Conservation (phyloP, 805 yeast genomes). For the Yarrowia deformans region DNA sequence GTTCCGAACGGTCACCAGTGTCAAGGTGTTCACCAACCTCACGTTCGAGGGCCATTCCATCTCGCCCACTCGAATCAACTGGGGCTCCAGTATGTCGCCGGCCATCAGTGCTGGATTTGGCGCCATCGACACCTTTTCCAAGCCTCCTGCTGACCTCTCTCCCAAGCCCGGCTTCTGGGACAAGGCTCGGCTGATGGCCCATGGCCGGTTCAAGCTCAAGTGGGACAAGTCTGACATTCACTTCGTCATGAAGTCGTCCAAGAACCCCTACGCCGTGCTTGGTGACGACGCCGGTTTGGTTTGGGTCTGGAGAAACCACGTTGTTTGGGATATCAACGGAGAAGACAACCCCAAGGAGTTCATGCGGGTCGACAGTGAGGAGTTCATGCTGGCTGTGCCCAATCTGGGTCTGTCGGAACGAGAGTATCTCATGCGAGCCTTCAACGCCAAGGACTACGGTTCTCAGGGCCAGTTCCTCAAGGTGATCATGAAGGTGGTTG, state of each 20-base stretch:
- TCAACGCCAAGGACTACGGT: conserved; percentile 43
- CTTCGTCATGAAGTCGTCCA: conserved; percentile 65
- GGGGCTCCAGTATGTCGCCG: conserved; percentile 88
- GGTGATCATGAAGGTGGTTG: conserved; percentile 65
- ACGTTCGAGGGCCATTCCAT: conserved; percentile 62
- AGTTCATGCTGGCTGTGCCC: conserved; percentile 75
- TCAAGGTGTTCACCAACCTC: conserved; percentile 73
- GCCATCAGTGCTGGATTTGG: conserved; percentile 81
- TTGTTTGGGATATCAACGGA: conserved; percentile 66
- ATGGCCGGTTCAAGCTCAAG: conserved; percentile 67
- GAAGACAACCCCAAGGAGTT: conserved; percentile 73
- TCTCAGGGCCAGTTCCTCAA: conserved; percentile 52
- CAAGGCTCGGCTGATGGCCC: conserved; percentile 75
- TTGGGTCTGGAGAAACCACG: conserved; percentile 70
- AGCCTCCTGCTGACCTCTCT: conserved; percentile 90
- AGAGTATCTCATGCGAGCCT: conserved; percentile 45
- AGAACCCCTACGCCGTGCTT: conserved; percentile 77
- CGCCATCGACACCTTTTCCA: conserved; percentile 81
- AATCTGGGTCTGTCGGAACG: conserved; percentile 62
- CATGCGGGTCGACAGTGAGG: conserved; percentile 66
- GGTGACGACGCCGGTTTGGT: conserved; percentile 78
- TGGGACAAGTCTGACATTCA: conserved; percentile 58
- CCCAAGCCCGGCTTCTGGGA: conserved; percentile 92
- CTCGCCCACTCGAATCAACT: conserved; percentile 69
- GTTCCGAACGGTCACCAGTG: conserved; percentile 77